Base-by-base conservation (phyloP, 495 filamentous ascomycete species). In the Neurospora sp. region DNA sequence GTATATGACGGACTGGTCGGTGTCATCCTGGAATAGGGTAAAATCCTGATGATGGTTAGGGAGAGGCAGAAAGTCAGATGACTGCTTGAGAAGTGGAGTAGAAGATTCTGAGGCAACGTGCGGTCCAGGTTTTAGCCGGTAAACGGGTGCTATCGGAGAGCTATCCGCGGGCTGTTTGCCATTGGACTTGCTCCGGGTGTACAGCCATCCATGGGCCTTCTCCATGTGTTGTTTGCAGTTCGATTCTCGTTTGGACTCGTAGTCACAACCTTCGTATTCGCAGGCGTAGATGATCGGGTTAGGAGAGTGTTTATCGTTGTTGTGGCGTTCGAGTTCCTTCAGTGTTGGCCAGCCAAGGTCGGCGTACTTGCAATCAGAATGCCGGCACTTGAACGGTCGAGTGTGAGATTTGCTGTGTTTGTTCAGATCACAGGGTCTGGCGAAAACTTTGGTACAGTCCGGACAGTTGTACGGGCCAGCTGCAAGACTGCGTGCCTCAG, bases 141-240 rank as follows among this genome's bases (percentile, higher is more conserved):
- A 69, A 14, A 65, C 38, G 18, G 39, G 65, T 5, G 65, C 37
- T 41, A 22, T 27, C 12, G 71, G 71, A 14, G 39, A 40, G 35
- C 40, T 59, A 31, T 31, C 31, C 16, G 69, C 27, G 16, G 70
- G 14, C 4, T 71, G 76, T 42, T 89, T 89, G 69, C 78, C 78
- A 40, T 95, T 97, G 81, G 91, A 92, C 86, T 97, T 97, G 71
- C 92, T 93, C 68, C 94, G 90, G 73, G 92, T 87, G 76, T 99
- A 99, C 2, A 85, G 83, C 90, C 93, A 98, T 38, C 89, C 88
- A 76, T 99, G 96, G 0, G 93, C 89, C 80, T 98, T 99, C 84
- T 99, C 96, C 96, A 99, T 99, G 81, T 99, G 96, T 80, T 99
- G 96, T 80, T 98, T 98, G 88, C 93, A 97, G 82, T 99, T 99